phyloP scores from a whole-genome alignment of 805 yeast genomes.

The Candida cerambycidarum region DNA sequence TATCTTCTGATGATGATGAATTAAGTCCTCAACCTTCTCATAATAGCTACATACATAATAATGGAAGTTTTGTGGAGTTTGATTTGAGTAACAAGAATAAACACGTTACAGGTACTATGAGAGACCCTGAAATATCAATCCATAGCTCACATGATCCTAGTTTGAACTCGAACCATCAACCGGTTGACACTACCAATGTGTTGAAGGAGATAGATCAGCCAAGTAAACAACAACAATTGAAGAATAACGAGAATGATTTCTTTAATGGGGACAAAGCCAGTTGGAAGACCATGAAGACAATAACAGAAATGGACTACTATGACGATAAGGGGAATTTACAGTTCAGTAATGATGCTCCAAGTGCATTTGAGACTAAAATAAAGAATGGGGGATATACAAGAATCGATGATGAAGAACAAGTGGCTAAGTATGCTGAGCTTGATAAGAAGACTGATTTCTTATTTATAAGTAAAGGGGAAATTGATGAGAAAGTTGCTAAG shows the following conservation, averaged over 20 bases:
- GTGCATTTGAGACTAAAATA: slow-evolving; percentile 28
- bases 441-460: slow-evolving; percentile 54
- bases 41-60: slow-evolving; percentile 4
- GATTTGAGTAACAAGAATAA: slow-evolving; percentile 12
- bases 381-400: slow-evolving; percentile 76
- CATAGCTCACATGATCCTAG: background rate
- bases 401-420: slow-evolving; percentile 83
- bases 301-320: slow-evolving; percentile 73
- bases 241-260: slow-evolving; percentile 25
- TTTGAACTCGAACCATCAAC: background rate
- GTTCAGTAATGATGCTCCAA: slow-evolving; percentile 26
- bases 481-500: slow-evolving; percentile 22
- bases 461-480: slow-evolving; percentile 30
- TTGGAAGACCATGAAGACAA: slow-evolving; percentile 88
- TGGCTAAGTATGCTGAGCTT: slow-evolving; percentile 59
- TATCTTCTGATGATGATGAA: slow-evolving; percentile 12
- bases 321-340: slow-evolving; percentile 75
- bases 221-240: slow-evolving; percentile 3
- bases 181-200: background rate
- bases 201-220: slow-evolving; percentile 5
- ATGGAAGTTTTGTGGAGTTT: slow-evolving; percentile 17
- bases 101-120: background rate
- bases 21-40: background rate
- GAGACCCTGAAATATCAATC: slow-evolving; percentile 1
- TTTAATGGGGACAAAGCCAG: slow-evolving; percentile 40